Evolutionary conservation across 305 asterid species (phyloP), one percentile per base, ranked within the genome.

Genomic region (Andrographis paniculata): DNA sequence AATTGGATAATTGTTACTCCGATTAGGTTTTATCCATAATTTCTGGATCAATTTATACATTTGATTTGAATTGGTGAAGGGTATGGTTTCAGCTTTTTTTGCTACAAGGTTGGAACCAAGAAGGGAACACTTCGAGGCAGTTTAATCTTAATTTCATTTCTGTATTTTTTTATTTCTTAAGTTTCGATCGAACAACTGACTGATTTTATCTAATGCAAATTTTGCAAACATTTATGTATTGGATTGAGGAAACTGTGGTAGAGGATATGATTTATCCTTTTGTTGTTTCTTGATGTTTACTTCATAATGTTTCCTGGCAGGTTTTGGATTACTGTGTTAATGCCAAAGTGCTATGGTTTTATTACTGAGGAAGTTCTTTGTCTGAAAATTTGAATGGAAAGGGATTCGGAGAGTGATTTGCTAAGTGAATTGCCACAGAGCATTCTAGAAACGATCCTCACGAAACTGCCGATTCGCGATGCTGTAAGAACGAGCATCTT

Each of bases 371-470:
- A 14, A 50, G 3, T 56, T 41, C 14, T 23, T 33, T 55, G 14
- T 53, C 61, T 53, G 48, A 47, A 24, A 51, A 50, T 48, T 60
- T 10, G 9, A 56, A 80, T 80, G 93, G 89, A 70, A 38, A 20
- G 58, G 23, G 79, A 66, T 64, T 45, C 8, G 5, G 76, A 14
- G 54, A 53, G 20, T 38, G 94, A 87, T 74, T 60, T 73, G 53
- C 69, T 87, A 16, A 82, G 87, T 44, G 94, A 37, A 65, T 75
- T 89, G 59, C 98, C 98, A 11, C 87, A 76, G 56, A 76, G 95
- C 69, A 76, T 85, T 51, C 56, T 80, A 56, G 95, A 89, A 70
- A 62, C 69, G 57, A 82, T 89, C 53, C 89, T 89, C 49, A 49
- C 75, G 10, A 89, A 69, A 77, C 77, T 89, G 64, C 86, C 95